phyloP scores from a whole-genome alignment of 2,329 filamentous ascomycete species.

The Biscogniauxia mediterranea region DNA sequence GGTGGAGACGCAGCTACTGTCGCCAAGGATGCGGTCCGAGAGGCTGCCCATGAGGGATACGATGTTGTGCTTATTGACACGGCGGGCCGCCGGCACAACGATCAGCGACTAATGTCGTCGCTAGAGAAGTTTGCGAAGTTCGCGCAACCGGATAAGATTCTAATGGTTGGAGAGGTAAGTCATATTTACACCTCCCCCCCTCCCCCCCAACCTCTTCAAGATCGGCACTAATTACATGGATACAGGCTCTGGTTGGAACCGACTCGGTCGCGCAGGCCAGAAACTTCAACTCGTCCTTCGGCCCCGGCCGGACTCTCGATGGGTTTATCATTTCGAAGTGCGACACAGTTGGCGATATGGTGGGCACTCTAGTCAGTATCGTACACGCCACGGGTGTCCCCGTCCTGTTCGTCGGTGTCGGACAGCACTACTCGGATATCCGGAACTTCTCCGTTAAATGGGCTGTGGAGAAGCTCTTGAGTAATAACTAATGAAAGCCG shows the following conservation, averaged over 20 bases:
- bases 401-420: constrained; percentile 82
- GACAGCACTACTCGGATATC: constrained; percentile 67
- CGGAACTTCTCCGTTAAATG: constrained; percentile 68
- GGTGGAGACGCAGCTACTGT: constrained; percentile 96
- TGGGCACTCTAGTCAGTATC: constrained; percentile 91
- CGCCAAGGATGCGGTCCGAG: constrained; percentile 86
- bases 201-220: neutral
- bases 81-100: constrained; percentile 90
- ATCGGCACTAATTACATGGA: constrained; percentile 12
- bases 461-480: constrained; percentile 66
- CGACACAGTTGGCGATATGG: constrained; percentile 99
- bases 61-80: constrained; percentile 98
- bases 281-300: constrained; percentile 95
- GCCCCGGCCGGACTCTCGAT: constrained; percentile 74
- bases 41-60: constrained; percentile 71
- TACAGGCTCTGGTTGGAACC: constrained; percentile 81
- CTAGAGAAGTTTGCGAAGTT: constrained; percentile 97
- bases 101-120: constrained; percentile 91
- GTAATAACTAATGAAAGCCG: constrained; percentile 38
- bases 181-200: too few relatives aligned
- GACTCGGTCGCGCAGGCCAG: constrained; percentile 93
- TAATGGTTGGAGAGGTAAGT: constrained; percentile 78
- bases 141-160: constrained; percentile 93
- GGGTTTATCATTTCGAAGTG: constrained; percentile 99
- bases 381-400: constrained; percentile 97